These are phyloP conservation scores for Raffaelea albimanens DNA, from an alignment of 2,329 filamentous ascomycete species.

Conservation along the genomic window DNA sequence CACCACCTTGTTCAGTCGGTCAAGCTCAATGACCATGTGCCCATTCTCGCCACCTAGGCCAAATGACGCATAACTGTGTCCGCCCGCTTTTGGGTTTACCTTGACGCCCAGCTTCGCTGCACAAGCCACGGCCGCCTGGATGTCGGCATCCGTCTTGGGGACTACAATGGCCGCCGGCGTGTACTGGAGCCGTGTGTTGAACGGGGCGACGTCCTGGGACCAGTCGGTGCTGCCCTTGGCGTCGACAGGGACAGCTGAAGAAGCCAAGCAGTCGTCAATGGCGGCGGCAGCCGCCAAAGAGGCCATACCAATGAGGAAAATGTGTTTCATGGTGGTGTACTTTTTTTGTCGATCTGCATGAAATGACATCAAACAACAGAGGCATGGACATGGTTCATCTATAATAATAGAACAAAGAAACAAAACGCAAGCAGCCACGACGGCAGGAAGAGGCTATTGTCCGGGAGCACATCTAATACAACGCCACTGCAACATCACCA, in stretches of 20 bases:
- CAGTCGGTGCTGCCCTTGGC: slow-evolving; percentile 14
- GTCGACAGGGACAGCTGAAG: slow-evolving; percentile 17
- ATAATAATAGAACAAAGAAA: no score
- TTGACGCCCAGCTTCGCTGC: slow-evolving; percentile 30
- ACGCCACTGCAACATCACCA: no score
- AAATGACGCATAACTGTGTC: slow-evolving; percentile 41
- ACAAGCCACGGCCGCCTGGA: slow-evolving; percentile 36
- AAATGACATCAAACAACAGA: no score
- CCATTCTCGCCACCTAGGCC: slow-evolving; percentile 39
- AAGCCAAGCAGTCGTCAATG: slow-evolving; percentile 19
- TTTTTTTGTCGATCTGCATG: no score
- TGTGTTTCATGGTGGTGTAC: no score
- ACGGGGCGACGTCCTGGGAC: slow-evolving; percentile 16
- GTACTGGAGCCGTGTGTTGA: slow-evolving; percentile 19
- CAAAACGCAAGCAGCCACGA: no score
- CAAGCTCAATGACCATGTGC: slow-evolving; percentile 35
- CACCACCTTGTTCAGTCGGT: slow-evolving; percentile 31
- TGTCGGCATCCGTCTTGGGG: slow-evolving; percentile 30
- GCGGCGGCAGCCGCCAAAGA: slow-evolving; percentile 9
- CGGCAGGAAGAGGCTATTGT: no score
- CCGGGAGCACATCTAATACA: no score
- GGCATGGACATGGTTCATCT: no score
- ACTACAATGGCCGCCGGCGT: slow-evolving; percentile 32
- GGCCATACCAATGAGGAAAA: slow-evolving; percentile 1
- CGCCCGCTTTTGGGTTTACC: slow-evolving; percentile 39